Conservation (phyloP, 768 basidiomycete species). For the Calocera viscosa region DNA sequence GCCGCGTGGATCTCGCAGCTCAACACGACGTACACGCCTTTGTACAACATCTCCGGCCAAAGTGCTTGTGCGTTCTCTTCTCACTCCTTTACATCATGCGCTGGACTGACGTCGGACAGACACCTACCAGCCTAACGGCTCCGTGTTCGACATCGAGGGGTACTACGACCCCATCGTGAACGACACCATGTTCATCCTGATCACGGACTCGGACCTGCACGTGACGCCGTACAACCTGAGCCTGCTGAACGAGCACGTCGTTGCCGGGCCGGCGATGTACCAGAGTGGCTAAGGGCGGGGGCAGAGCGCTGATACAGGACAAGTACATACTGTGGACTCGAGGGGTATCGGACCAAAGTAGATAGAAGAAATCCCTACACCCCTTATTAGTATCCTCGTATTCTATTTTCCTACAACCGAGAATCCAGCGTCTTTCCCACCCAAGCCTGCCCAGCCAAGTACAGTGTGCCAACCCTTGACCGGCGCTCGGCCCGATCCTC, state of each 20-base stretch:
- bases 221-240: constrained; percentile 50
- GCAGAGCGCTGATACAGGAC: neutral
- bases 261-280: constrained; percentile 45
- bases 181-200: constrained; percentile 43
- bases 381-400: too few species aligned
- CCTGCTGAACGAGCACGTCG: constrained; percentile 39
- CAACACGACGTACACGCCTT: constrained; percentile 46
- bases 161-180: constrained; percentile 34
- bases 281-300: constrained; percentile 30
- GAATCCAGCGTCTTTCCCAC: too few species aligned
- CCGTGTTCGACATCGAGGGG: constrained; percentile 32
- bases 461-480: too few species aligned
- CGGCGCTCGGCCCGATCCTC: too few species aligned
- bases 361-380: neutral
- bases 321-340: neutral
- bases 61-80: neutral
- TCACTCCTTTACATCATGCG: neutral
- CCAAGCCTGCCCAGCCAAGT: too few species aligned
- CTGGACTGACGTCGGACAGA: constrained; percentile 27
- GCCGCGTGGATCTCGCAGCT: constrained; percentile 49
- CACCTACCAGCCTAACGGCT: constrained; percentile 39
- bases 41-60: constrained; percentile 28
- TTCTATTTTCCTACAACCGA: too few species aligned
- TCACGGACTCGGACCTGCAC: constrained; percentile 38
- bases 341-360: neutral